phyloP scores from a whole-genome alignment of 176 grass and related monocot genomes.

The Juncus effusus region DNA sequence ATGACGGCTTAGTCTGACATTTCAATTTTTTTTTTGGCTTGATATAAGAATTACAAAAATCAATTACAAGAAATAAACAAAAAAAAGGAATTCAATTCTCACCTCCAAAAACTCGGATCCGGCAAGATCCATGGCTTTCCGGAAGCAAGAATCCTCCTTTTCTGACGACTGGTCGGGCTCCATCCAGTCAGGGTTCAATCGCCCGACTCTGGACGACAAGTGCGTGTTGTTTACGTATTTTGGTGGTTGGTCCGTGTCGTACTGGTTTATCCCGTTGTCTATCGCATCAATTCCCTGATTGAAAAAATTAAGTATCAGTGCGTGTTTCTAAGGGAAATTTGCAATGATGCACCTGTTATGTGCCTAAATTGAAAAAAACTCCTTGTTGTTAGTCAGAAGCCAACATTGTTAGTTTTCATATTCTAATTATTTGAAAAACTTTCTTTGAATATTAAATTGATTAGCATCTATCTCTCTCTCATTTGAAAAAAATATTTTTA shows the following conservation, averaged over 20 bases:
- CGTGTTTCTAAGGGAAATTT: too few relatives aligned
- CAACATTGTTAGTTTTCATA: too few relatives aligned
- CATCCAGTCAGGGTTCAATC: constrained; percentile 79
- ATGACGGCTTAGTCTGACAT: too few relatives aligned
- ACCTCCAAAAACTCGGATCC: constrained; percentile 96
- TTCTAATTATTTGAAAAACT: too few relatives aligned
- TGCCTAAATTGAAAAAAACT: constrained; percentile 19
- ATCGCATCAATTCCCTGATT: constrained; percentile 86
- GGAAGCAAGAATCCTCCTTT: constrained; percentile 88
- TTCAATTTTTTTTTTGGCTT: too few relatives aligned
- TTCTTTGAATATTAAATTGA: too few relatives aligned
- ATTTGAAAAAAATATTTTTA: too few relatives aligned
- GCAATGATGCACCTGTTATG: too few relatives aligned
- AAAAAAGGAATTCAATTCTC: not conserved
- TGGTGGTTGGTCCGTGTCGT: constrained; percentile 79
- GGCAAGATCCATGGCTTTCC: constrained; percentile 71
- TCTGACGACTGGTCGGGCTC: constrained; percentile 90
- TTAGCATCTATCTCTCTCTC: too few relatives aligned
- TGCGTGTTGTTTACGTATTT: constrained; percentile 94
- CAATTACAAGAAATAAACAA: not conserved
- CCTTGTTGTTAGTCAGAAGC: too few relatives aligned
- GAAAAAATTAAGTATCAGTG: too few relatives aligned
- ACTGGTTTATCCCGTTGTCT: constrained; percentile 96
- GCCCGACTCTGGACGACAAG: constrained; percentile 80
- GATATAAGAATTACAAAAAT: too few relatives aligned